Evolutionary conservation across 495 filamentous ascomycete genomes (phyloP).

Genomic region (Viridothelium virens): DNA sequence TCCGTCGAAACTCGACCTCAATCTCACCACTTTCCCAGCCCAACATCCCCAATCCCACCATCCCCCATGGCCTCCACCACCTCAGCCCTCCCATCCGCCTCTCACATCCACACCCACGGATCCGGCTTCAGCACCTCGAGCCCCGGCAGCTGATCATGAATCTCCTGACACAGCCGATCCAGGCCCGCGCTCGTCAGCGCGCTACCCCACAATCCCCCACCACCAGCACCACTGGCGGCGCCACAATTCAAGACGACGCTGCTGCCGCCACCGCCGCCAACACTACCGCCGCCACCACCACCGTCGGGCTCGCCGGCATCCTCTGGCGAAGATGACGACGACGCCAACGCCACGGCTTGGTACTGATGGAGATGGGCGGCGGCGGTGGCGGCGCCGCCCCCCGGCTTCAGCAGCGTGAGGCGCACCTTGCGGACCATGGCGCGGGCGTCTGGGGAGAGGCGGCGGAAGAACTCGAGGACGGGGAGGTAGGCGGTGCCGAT

Average conservation of each 20-base stretch:
- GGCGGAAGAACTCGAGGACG: slow-evolving; percentile 29
- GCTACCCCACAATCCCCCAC: not conserved
- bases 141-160: slow-evolving; percentile 10
- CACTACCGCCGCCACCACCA: not conserved
- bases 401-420: slow-evolving; percentile 26
- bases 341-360: too few species aligned
- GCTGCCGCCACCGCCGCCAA: not conserved
- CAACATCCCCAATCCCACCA: not conserved
- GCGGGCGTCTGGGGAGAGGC: slow-evolving; percentile 27
- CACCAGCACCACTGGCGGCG: slow-evolving; percentile 40
- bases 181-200: not conserved
- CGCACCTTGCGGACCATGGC: slow-evolving; percentile 27
- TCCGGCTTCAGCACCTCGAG: slow-evolving; percentile 8
- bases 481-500: slow-evolving; percentile 30
- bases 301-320: not conserved
- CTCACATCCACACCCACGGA: slow-evolving; percentile 3
- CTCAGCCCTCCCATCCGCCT: not conserved
- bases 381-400: slow-evolving; percentile 8
- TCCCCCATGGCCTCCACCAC: not conserved
- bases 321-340: too few species aligned
- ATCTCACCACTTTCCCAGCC: not conserved
- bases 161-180: slow-evolving; percentile 7
- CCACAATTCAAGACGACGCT: not conserved
- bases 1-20: not conserved
- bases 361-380: not conserved